Evolutionary conservation across 192 early-diverging fungal genomes (phyloP).

Genomic region (Chytriomyces confervae): DNA sequence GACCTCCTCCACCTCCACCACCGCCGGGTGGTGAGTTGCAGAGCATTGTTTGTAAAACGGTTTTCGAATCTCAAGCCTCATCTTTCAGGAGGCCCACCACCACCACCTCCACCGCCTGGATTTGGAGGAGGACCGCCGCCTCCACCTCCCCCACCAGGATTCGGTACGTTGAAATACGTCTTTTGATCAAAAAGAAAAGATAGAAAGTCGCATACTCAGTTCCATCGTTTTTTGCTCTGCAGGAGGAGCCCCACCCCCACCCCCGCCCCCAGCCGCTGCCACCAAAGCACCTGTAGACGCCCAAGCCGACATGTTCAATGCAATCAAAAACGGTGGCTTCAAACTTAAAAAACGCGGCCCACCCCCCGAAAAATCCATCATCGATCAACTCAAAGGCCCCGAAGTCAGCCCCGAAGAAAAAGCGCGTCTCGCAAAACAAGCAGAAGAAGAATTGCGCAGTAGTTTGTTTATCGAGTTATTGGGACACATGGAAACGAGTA

Average conservation of each 20-base stretch:
- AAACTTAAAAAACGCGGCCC: slow-evolving; percentile 40
- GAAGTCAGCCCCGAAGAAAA: slow-evolving; percentile 36
- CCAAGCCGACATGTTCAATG: neutral
- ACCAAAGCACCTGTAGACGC: slow-evolving; percentile 3
- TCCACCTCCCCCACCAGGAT: slow-evolving; percentile 37
- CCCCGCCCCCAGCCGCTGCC: slow-evolving; percentile 8
- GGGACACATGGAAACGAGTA: slow-evolving; percentile 56
- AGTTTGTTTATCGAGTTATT: slow-evolving; percentile 55
- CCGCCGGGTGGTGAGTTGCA: slow-evolving; percentile 17
- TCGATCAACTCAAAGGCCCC: neutral
- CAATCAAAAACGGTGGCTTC: slow-evolving; percentile 21
- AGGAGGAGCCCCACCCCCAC: slow-evolving; percentile 31
- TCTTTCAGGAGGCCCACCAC: slow-evolving; percentile 2
- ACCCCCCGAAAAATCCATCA: slow-evolving; percentile 11
- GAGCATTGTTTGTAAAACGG: slow-evolving; percentile 21
- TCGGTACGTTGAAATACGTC: slow-evolving; percentile 15
- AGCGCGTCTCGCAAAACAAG: slow-evolving; percentile 15
- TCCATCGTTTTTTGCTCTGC: neutral
- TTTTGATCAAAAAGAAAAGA: slow-evolving; percentile 23
- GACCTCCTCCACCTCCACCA: slow-evolving; percentile 39
- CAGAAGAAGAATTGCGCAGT: slow-evolving; percentile 39
- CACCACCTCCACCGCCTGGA: slow-evolving; percentile 39
- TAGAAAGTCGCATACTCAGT: neutral
- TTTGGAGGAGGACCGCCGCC: slow-evolving; percentile 33
- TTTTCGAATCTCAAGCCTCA: neutral